Conservation (phyloP, 345 rosid species). For the Eucalyptus erythrocorys region DNA sequence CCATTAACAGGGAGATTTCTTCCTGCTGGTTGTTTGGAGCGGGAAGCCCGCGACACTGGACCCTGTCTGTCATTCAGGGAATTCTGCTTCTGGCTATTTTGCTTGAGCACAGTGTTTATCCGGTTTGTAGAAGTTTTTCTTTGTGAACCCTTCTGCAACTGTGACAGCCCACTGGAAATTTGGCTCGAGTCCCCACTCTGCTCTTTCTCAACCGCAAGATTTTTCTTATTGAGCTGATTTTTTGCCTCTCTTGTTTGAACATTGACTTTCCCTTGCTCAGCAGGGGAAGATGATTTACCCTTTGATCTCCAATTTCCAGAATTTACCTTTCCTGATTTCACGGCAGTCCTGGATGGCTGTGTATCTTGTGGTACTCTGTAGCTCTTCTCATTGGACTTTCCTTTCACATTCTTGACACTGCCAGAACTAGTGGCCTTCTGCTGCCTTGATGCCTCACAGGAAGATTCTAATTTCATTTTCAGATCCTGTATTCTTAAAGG, state of each 20-base stretch:
- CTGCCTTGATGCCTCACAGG: constrained; percentile 27
- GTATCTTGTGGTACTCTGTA: constrained; percentile 3
- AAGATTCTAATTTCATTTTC: constrained; percentile 70
- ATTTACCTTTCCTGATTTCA: constrained; percentile 9
- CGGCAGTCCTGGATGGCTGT: constrained; percentile 2
- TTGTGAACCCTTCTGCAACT: constrained; percentile 9
- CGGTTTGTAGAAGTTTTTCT: constrained; percentile 23
- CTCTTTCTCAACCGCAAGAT: constrained; percentile 31
- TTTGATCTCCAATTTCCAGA: constrained; percentile 23
- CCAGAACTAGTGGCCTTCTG: constrained; percentile 12
- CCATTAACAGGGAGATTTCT: constrained; percentile 17
- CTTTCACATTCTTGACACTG: constrained; percentile 10
- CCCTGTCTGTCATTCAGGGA: constrained; percentile 8
- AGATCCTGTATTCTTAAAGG: constrained; percentile 67
- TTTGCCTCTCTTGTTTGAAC: constrained; percentile 29
- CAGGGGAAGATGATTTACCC: constrained; percentile 23
- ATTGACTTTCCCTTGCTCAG: constrained; percentile 33
- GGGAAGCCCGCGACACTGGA: constrained; percentile 19
- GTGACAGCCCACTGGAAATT: constrained; percentile 17
- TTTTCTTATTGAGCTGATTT: constrained; percentile 8
- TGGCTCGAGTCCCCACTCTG: constrained; percentile 22
- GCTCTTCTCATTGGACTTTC: constrained; percentile 24
- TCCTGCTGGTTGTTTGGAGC: constrained; percentile 20
- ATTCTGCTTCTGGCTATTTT: constrained; percentile 76
- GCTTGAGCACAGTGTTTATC: constrained; percentile 32